Evolutionary conservation across 2,329 filamentous ascomycete genomes (phyloP).

Genomic region (Sporothrix variecibatus): DNA sequence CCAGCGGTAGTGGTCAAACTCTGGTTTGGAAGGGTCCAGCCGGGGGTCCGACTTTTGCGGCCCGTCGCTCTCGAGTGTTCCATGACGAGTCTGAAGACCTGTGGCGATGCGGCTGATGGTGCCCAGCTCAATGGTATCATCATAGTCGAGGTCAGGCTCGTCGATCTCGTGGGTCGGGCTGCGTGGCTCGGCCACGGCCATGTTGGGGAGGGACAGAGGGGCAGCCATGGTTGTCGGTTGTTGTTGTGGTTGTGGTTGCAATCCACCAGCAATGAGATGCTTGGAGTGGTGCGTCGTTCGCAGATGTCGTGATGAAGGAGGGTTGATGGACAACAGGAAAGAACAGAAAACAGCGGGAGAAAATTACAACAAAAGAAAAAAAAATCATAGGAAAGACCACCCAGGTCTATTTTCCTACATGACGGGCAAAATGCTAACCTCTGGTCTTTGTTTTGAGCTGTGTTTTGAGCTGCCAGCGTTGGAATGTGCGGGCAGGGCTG

Average conservation of each 20-base stretch:
- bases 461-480: background rate
- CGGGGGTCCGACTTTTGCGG: background rate
- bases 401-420: background rate
- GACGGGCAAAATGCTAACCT: background rate
- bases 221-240: background rate
- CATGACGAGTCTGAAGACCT: background rate
- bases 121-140: conserved; percentile 1
- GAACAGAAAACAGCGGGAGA: background rate
- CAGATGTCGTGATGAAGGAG: background rate
- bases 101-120: conserved; percentile 5
- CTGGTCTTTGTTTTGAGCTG: background rate
- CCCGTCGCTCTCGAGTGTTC: background rate
- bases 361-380: background rate
- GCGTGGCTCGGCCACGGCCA: background rate
- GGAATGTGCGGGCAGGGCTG: background rate
- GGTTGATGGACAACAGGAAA: background rate
- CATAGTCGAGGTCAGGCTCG: background rate
- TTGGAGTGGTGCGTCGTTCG: background rate
- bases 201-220: background rate
- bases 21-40: background rate
- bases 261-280: background rate
- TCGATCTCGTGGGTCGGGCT: background rate
- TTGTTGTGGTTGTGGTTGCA: background rate
- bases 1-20: conserved; percentile 15
- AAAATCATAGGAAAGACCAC: background rate